phyloP scores from a whole-genome alignment of 345 rosid genomes.

The Brassica carinata region DNA sequence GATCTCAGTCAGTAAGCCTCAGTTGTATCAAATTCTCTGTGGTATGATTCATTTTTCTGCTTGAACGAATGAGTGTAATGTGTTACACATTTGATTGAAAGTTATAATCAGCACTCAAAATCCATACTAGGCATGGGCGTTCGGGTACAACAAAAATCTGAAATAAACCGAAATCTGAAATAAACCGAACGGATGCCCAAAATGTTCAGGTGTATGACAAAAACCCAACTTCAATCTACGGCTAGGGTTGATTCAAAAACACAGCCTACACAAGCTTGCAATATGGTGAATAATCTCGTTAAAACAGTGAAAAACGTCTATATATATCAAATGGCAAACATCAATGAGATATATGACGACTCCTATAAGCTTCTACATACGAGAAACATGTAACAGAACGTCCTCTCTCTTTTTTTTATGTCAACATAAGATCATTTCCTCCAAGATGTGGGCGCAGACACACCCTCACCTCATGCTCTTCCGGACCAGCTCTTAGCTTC shows the following conservation, averaged over 20 bases:
- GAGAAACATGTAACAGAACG: conserved; percentile 8
- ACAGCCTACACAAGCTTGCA: conserved; percentile 12
- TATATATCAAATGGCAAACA: conserved; percentile 16
- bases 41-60: background rate
- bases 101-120: conserved; percentile 3
- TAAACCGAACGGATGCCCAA: too few relatives aligned
- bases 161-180: too few relatives aligned
- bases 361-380: conserved; percentile 30
- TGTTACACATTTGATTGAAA: background rate
- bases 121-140: background rate
- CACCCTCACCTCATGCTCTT: conserved; percentile 96
- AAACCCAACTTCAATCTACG: conserved; percentile 12
- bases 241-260: conserved; percentile 7
- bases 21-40: background rate
- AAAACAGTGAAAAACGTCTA: conserved; percentile 28
- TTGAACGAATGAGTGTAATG: background rate
- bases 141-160: too few relatives aligned
- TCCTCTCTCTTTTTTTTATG: conserved; percentile 48
- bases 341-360: conserved; percentile 29
- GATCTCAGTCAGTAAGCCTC: conserved; percentile 53
- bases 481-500: conserved; percentile 74
- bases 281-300: conserved; percentile 16
- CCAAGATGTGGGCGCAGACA: conserved; percentile 84
- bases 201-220: background rate
- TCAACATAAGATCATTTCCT: conserved; percentile 73